These are phyloP conservation scores for Chiua virens DNA, from an alignment of 768 basidiomycete genomes.

Conservation along the genomic window DNA sequence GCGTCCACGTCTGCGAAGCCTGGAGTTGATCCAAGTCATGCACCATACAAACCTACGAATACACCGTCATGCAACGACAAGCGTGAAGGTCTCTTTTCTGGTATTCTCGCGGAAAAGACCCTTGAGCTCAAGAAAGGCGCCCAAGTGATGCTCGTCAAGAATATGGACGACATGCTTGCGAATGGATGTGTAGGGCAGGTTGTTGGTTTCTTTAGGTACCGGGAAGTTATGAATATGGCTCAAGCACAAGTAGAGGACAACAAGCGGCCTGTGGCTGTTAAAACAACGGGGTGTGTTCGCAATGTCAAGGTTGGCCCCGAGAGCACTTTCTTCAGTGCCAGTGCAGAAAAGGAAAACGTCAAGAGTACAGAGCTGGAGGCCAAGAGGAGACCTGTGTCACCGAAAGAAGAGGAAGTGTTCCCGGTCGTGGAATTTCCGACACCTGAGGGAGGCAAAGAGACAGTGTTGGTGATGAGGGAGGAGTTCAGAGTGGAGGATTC, in stretches of 20 bases:
- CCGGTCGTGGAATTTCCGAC: constrained; percentile 51
- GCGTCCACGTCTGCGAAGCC: background rate
- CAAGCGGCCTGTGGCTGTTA: constrained; percentile 21
- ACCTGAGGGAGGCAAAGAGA: constrained; percentile 40
- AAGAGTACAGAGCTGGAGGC: constrained; percentile 16
- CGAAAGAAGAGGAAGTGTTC: constrained; percentile 41
- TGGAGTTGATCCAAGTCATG: constrained; percentile 8
- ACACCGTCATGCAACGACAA: constrained; percentile 27
- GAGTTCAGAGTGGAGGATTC: constrained; percentile 55
- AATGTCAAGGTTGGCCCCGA: constrained; percentile 33
- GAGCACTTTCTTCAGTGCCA: constrained; percentile 18
- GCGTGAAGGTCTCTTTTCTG: constrained; percentile 55
- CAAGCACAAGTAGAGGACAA: constrained; percentile 25
- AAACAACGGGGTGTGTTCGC: constrained; percentile 35
- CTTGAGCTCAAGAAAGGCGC: constrained; percentile 60
- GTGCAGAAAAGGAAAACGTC: constrained; percentile 36
- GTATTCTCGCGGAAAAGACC: constrained; percentile 57
- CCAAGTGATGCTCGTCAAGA: constrained; percentile 74
- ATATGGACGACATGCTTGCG: constrained; percentile 58
- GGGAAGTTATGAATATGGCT: constrained; percentile 15
- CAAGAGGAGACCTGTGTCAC: constrained; percentile 27
- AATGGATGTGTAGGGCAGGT: constrained; percentile 69
- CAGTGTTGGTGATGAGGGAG: constrained; percentile 49
- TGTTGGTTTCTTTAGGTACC: constrained; percentile 47
- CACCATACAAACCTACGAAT: constrained; percentile 31